A percentile compares a stretch with the other conserved stretches of the same genome.
Conservation (phyloP, 352 stramenopile species). For the Pythium folliculosum region DNA sequence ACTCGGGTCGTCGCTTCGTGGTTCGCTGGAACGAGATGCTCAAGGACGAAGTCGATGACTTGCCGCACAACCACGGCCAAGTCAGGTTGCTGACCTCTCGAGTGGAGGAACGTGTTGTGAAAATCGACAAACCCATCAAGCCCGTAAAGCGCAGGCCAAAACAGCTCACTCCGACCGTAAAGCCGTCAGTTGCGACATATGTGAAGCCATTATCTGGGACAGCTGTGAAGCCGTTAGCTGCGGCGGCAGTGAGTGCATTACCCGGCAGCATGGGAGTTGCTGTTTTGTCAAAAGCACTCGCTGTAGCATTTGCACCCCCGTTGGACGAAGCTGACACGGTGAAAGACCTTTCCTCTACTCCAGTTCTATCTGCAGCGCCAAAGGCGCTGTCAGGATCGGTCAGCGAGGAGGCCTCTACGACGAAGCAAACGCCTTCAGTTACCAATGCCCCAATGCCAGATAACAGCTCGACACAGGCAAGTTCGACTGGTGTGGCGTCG, state of each 20-base stretch:
- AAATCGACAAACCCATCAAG: not conserved
- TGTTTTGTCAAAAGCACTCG: slow-evolving; percentile 7
- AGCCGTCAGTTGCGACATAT: not conserved
- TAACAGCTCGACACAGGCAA: not conserved
- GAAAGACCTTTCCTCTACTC: not conserved
- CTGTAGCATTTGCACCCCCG: slow-evolving; percentile 13
- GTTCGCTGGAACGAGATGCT: slow-evolving; percentile 79
- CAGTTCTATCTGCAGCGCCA: not conserved
- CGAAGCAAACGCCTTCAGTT: no score
- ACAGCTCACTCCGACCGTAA: not conserved
- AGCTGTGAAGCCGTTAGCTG: not conserved
- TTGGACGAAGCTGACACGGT: not conserved
- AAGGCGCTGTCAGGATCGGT: no score
- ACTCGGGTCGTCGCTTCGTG: slow-evolving; percentile 74
- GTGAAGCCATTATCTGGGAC: not conserved
- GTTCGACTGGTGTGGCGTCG: not conserved
- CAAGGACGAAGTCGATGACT: slow-evolving; percentile 51
- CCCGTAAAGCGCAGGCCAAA: not conserved
- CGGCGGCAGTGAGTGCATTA: not conserved
- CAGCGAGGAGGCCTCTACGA: no score
- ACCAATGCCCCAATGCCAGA: no score
- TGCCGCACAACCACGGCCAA: slow-evolving; percentile 58
- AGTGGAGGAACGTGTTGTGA: slow-evolving; percentile 33
- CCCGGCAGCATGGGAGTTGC: not conserved
- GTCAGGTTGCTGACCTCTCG: slow-evolving; percentile 47